Base-by-base conservation (phyloP, 345 rosid genomes). In the Rhizophora apiculata region DNA sequence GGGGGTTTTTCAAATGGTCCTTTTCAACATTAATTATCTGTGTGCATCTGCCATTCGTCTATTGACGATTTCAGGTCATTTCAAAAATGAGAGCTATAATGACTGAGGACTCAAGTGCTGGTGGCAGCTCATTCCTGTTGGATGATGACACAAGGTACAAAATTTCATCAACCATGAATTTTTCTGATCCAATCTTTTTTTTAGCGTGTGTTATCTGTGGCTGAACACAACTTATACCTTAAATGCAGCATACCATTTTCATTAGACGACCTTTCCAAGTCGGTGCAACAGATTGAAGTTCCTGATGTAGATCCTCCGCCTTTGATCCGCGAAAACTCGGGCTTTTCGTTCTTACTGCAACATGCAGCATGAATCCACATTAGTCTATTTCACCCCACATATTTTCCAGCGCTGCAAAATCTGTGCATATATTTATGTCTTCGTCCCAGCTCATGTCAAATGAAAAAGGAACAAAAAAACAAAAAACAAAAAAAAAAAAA, bases 61-160 rank as follows among this genome's bases (percentile, higher is more conserved):
- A 13, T 36, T 26, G 6, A 48, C 51, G 11, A 19, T 24, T 27
- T 22, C 73, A 93, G 98, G 92, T 93, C 37, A 90, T 93, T 73
- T 84, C 98, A 34, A 86, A 79, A 43, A 89, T 90, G 96, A 87
- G 96, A 79, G 84, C 86, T 67, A 83, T 90, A 85, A 90, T 93
- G 98, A 87, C 93, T 0, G 98, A 93, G 74, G 95, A 88, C 79
- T 87, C 96, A 0, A 90, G 85, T 62, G 92, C 95, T 6, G 93
- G 87, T 22, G 86, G 96, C 84, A 87, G 91, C 78, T 93, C 98
- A 37, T 93, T 90, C 80, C 83, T 93, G 66, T 76, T 93, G 75
- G 98, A 93, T 26, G 96, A 93, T 62, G 98, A 93, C 79, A 88
- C 98, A 10, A 93, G 98, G 98, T 93, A 82, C 31, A 11, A 20